phyloP scores from a whole-genome alignment of 306 rosid species.

The Styphnolobium japonicum region DNA sequence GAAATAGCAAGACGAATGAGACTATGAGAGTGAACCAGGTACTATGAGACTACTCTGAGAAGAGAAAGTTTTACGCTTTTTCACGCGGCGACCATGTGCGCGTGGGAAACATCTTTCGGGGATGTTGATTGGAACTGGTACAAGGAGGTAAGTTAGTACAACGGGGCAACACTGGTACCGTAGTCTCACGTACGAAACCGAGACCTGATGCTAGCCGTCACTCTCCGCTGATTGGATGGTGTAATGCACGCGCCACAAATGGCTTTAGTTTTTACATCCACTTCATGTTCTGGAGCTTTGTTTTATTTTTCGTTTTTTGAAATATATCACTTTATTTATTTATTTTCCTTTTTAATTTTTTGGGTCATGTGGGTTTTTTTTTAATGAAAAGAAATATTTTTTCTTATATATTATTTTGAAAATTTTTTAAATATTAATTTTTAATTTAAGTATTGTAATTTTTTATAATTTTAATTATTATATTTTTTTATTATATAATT shows the following conservation, averaged over 20 bases:
- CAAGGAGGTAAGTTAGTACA: constrained; percentile 14
- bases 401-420: too few species aligned
- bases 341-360: constrained; percentile 14
- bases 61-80: constrained; percentile 17
- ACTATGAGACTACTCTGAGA: constrained; percentile 17
- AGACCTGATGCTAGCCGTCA: constrained; percentile 28
- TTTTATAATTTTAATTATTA: too few species aligned
- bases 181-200: constrained; percentile 47
- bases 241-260: constrained; percentile 34
- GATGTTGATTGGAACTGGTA: constrained; percentile 23
- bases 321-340: background rate
- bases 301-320: background rate
- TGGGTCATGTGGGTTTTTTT: too few species aligned
- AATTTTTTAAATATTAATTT: too few species aligned
- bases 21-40: constrained; percentile 15
- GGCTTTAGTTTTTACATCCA: background rate
- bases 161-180: constrained; percentile 9
- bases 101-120: constrained; percentile 40
- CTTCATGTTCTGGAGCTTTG: background rate
- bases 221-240: constrained; percentile 58
- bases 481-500: too few species aligned
- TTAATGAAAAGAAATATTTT: too few species aligned
- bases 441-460: too few species aligned
- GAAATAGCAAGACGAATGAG: too few species aligned
- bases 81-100: constrained; percentile 38